A percentile compares a stretch with the other conserved stretches of the same genome.
phyloP scores from a whole-genome alignment of 1,284 basidiomycete genomes.

The Moniliella sp. region DNA sequence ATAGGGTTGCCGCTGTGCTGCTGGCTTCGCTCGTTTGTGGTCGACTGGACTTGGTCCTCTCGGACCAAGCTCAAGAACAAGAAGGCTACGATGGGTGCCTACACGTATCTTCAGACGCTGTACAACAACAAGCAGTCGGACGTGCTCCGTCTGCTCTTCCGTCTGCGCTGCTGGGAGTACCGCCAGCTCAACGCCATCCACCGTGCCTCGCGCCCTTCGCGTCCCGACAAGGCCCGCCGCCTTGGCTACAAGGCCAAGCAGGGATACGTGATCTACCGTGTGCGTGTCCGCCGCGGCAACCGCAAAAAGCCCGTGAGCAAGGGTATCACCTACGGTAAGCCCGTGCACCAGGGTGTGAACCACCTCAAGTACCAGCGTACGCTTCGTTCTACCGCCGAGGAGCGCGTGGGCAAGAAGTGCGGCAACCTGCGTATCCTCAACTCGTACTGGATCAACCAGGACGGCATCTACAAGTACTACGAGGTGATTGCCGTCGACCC shows the following conservation, averaged over 20 bases:
- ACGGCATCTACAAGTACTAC: conserved; percentile 97
- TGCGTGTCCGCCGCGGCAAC: conserved; percentile 93
- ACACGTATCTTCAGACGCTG: conserved; percentile 91
- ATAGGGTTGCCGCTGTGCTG: no score
- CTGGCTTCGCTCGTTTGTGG: no score
- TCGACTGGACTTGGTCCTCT: no score
- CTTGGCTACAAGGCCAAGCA: conserved; percentile 99
- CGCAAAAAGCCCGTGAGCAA: conserved; percentile 96
- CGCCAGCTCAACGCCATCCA: conserved; percentile 84
- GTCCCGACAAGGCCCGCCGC: conserved; percentile 95
- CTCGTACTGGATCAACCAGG: conserved; percentile 99
- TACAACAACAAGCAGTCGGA: conserved; percentile 56
- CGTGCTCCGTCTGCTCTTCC: conserved; percentile 90
- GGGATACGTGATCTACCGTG: conserved; percentile 88
- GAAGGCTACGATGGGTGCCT: conserved; percentile 41
- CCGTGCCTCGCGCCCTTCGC: conserved; percentile 86
- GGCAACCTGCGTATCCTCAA: conserved; percentile 73
- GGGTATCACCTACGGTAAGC: conserved; percentile 96
- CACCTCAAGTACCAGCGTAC: conserved; percentile 95
- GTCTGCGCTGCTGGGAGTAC: conserved; percentile 89
- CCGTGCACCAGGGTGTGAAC: conserved; percentile 97
- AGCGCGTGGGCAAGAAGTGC: conserved; percentile 87
- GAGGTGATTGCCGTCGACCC: conserved; percentile 96
- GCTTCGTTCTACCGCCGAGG: conserved; percentile 79
- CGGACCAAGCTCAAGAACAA: no score